Evolutionary conservation across 31 red algal genomes (phyloP).

Genomic region (Bonnemaisonia californica): DNA sequence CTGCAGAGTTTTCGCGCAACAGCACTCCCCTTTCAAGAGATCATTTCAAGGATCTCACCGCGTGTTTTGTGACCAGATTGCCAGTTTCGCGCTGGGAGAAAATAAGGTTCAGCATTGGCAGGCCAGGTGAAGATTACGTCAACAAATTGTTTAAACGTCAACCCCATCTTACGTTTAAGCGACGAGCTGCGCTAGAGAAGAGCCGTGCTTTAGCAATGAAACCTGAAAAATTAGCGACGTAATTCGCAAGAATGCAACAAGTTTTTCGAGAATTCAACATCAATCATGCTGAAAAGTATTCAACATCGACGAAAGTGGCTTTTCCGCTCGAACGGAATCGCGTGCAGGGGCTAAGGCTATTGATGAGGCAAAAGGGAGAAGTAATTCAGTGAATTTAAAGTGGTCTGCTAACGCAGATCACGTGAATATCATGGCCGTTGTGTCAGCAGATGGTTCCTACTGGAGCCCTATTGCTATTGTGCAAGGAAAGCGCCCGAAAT

Average conservation of each 20-base stretch:
- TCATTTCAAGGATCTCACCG: neutral
- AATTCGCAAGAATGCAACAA: neutral
- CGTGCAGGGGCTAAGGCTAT: slow-evolving; percentile 7
- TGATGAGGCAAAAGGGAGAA: neutral
- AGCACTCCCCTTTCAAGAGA: neutral
- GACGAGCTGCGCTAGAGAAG: neutral
- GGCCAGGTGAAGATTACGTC: neutral
- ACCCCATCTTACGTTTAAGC: slow-evolving; percentile 1
- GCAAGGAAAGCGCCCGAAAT: neutral
- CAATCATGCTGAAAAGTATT: neutral
- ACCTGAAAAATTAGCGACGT: neutral
- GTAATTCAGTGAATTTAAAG: slow-evolving; percentile 13
- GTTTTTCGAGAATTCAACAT: slow-evolving; percentile 12
- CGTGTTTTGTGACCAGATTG: neutral
- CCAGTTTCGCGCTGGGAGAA: neutral
- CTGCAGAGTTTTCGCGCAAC: neutral
- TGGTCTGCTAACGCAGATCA: slow-evolving; percentile 9
- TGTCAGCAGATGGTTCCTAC: slow-evolving; percentile 1
- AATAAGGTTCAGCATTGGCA: neutral
- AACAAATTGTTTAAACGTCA: neutral
- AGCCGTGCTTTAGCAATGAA: neutral
- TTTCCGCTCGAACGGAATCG: neutral
- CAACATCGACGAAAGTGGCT: slow-evolving; percentile 21
- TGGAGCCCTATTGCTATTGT: slow-evolving; percentile 23
- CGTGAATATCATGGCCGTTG: slow-evolving; percentile 35